Base-by-base conservation (phyloP, 78 protist genomes). In the Dictyostelium firmibasis region DNA sequence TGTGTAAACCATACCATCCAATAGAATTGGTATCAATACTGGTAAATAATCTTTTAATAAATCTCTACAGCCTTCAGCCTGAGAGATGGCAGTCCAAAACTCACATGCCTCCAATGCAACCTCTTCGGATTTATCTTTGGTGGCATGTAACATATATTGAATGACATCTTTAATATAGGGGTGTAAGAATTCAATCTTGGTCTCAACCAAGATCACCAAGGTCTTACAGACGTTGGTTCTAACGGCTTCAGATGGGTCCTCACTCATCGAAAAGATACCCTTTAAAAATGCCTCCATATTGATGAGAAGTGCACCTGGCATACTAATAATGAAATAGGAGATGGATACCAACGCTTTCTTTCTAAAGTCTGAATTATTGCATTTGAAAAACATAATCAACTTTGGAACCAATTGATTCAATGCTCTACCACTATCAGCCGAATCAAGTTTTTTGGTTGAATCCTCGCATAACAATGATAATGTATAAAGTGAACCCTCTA, bases 101-200 rank as follows among this genome's bases (percentile, higher is more conserved):
- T 97, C 98, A 83, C 97, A 92, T 20, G 98, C 98, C 53, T 96
- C 97, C 57, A 94, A 67, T 25, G 97, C 96, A 38, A 97, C 97
- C 1, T 82, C 79, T 62, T 95, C 95, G 20, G 96, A 78, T 29
- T 11, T 38, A 91, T 96, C 98, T 60, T 57, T 38, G 13, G 96
- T 67, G 8, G 91, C 82, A 31, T 81, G 57, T 33, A 96, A 29
- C 96, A 97, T 95, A 67, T 64, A 94, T 81, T 84, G 31, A 60
- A 97, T 81, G 47, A 97, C 86, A 7, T 93, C 74, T 38, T 57
- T 43, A 29, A 95, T 74, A 29, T 74, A 92, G 8, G 96, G 85
- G 64, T 25, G 72, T 60, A 97, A 41, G 38, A 77, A 47, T 25
- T 95, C 96, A 11, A 87, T 57, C 14, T 74, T 35, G 35, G 74